Conservation (phyloP, 768 basidiomycete species). For the Tulasnella sp. region DNA sequence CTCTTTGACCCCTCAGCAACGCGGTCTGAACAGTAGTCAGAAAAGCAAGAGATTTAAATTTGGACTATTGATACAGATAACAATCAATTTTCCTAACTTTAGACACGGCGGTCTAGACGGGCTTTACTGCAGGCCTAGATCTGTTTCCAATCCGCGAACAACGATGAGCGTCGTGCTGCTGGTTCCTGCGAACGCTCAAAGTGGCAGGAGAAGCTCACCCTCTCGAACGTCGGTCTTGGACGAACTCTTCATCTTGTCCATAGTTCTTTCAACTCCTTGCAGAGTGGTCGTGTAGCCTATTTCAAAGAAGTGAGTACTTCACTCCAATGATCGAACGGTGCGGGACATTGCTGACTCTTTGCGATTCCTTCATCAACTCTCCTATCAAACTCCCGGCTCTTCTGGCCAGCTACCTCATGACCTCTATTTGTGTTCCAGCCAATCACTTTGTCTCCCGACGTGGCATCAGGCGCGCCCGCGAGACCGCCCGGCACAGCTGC, state of each 20-base stretch:
- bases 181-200: not conserved
- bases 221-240: not conserved
- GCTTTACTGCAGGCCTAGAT: not conserved
- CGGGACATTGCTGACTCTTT: not conserved
- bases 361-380: too few relatives aligned
- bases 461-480: not conserved
- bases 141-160: not conserved
- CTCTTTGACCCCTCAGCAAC: not conserved
- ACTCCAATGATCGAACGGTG: not conserved
- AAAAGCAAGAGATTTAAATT: not conserved
- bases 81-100: not conserved
- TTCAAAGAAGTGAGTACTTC: not conserved
- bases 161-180: not conserved
- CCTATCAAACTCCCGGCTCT: too few relatives aligned
- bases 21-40: not conserved
- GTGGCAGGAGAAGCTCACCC: not conserved
- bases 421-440: too few relatives aligned
- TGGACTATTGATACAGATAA: not conserved
- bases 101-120: not conserved
- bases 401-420: too few relatives aligned
- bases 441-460: not conserved
- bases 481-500: not conserved
- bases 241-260: not conserved
- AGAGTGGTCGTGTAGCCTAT: not conserved
- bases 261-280: not conserved